A percentile compares a stretch with the other conserved stretches of the same genome.
phyloP scores from a whole-genome alignment of 768 basidiomycete species.

The Guyanaporus albipodus region DNA sequence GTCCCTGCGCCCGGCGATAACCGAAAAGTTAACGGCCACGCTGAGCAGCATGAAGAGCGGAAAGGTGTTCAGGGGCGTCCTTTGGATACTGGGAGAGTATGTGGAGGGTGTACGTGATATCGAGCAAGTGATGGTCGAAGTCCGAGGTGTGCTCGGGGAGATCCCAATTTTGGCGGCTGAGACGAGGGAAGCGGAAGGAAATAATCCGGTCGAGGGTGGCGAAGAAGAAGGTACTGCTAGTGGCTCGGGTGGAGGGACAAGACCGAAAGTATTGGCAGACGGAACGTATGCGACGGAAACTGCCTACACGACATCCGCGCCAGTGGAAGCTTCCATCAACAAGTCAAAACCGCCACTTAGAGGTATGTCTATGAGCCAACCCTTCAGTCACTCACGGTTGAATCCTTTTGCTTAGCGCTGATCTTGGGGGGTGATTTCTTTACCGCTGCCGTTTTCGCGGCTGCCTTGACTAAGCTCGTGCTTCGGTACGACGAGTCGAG shows the following conservation, averaged over 20 bases:
- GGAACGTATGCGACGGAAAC: slow-evolving; percentile 98
- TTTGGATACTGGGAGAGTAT: slow-evolving; percentile 99
- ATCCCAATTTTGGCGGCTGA: slow-evolving; percentile 96
- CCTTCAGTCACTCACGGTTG: background rate
- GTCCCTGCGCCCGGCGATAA: slow-evolving; percentile 72
- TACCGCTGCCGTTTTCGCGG: slow-evolving; percentile 87
- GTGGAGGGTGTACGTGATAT: slow-evolving; percentile 67
- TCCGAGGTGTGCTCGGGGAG: slow-evolving; percentile 87
- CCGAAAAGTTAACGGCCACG: slow-evolving; percentile 77
- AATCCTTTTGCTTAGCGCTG: slow-evolving; percentile 50
- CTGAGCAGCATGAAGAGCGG: slow-evolving; percentile 90
- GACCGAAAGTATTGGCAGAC: slow-evolving; percentile 84
- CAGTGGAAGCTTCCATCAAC: slow-evolving; percentile 71
- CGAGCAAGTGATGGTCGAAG: slow-evolving; percentile 65
- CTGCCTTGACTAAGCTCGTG: slow-evolving; percentile 87
- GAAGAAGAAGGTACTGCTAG: slow-evolving; percentile 39
- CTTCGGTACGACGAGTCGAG: slow-evolving; percentile 60
- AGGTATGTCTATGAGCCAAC: slow-evolving; percentile 41
- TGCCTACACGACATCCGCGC: slow-evolving; percentile 64
- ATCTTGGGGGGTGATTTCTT: slow-evolving; percentile 97
- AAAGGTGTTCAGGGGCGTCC: slow-evolving; percentile 92
- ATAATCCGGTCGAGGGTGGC: slow-evolving; percentile 44
- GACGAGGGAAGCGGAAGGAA: slow-evolving; percentile 65
- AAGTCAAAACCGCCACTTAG: slow-evolving; percentile 91
- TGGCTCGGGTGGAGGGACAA: slow-evolving; percentile 42